Conservation (phyloP, 805 yeast species). For the Suhomyces pyralidae region DNA sequence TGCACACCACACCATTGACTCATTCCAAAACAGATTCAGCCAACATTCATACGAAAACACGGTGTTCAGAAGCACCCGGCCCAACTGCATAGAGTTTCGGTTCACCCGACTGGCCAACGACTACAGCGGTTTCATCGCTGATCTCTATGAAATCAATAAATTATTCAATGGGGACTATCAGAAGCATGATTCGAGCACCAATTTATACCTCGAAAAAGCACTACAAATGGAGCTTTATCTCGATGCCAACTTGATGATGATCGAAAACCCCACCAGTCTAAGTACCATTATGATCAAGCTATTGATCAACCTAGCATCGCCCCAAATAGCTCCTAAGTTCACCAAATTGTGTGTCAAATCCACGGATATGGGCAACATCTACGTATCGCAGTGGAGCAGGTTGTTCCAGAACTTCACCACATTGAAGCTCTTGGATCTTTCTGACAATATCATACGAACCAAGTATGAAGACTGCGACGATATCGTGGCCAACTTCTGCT, state of each 20-base stretch:
- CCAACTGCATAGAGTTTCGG: conserved; percentile 19
- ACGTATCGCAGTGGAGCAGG: conserved; percentile 29
- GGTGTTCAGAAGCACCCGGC: conserved; percentile 16
- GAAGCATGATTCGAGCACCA: background rate
- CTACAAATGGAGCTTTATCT: conserved; percentile 22
- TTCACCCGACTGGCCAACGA: conserved; percentile 21
- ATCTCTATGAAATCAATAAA: conserved; percentile 17
- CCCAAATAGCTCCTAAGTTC: conserved; percentile 17
- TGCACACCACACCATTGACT: conserved; percentile 10
- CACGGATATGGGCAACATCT: conserved; percentile 36
- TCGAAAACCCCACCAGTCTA: conserved; percentile 32
- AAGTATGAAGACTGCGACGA: conserved; percentile 14
- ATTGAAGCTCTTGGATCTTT: conserved; percentile 14
- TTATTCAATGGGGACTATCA: background rate
- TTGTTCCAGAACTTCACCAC: conserved; percentile 23
- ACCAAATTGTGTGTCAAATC: conserved; percentile 20
- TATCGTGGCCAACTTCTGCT: conserved; percentile 16
- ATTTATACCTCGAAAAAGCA: conserved; percentile 13
- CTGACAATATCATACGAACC: conserved; percentile 23
- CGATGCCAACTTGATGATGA: conserved; percentile 24
- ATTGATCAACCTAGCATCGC: conserved; percentile 19
- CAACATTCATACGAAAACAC: conserved; percentile 1
- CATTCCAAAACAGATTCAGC: conserved; percentile 13
- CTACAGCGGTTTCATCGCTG: conserved; percentile 18
- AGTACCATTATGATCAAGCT: conserved; percentile 27